Evolutionary conservation across 2,329 filamentous ascomycete species (phyloP).

Genomic region (Aspergillus thermomutatus): DNA sequence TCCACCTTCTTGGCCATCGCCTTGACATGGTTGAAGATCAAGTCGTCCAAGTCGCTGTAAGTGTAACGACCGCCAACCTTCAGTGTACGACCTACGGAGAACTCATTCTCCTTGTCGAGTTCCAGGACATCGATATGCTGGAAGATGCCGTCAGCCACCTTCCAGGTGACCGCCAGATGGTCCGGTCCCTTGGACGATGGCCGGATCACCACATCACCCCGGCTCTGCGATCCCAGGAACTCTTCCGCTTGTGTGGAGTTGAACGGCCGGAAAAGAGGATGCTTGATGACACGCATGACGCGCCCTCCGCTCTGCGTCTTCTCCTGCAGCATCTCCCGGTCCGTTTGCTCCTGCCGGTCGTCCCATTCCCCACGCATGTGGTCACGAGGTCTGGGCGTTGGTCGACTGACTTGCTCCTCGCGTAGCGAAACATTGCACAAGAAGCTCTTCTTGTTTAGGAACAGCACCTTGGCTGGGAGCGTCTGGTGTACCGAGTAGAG

Average conservation of each 20-base stretch:
- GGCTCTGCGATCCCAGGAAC: conserved; percentile 78
- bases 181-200: conserved; percentile 94
- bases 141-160: conserved; percentile 92
- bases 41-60: conserved; percentile 92
- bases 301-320: conserved; percentile 83
- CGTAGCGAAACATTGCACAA: conserved; percentile 78
- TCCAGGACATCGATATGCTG: conserved; percentile 97
- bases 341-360: conserved; percentile 71
- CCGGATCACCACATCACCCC: conserved; percentile 89
- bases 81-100: conserved; percentile 81
- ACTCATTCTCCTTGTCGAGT: conserved; percentile 94
- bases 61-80: conserved; percentile 84
- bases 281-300: conserved; percentile 92
- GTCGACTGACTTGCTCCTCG: conserved; percentile 73
- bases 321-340: conserved; percentile 78
- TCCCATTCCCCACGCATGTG: conserved; percentile 84
- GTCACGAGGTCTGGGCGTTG: conserved; percentile 67
- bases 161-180: conserved; percentile 96
- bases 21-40: conserved; percentile 96
- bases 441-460: conserved; percentile 83
- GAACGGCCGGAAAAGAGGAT: conserved; percentile 91
- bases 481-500: conserved; percentile 78
- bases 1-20: conserved; percentile 97
- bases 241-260: conserved; percentile 91
- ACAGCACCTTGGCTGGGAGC: conserved; percentile 80